Evolutionary conservation across 129 eudicot species (phyloP), one percentile per base, ranked within the genome.

Genomic region (Chrysanthemum lavandulifolium): DNA sequence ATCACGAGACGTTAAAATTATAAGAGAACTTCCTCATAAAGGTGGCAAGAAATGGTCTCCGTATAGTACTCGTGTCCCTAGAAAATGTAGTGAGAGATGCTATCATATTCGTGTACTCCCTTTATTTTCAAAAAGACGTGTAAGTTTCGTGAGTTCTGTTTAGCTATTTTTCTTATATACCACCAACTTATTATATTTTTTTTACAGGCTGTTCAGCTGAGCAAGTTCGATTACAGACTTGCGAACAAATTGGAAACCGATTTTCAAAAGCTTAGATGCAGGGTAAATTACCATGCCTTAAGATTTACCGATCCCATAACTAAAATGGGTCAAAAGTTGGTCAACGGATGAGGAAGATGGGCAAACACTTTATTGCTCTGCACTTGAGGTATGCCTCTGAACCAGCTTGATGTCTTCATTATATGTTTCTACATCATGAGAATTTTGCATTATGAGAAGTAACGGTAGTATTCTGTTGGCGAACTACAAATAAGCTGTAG

Each of bases 241-340:
- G 75, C 97, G 53, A 91, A 91, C 82, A 86, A 77, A 55, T 76
- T 91, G 78, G 79, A 78, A 55, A 71, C 84, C 0, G 92, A 91
- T 76, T 77, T 85, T 15, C 97, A 91, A 65, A 91, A 84, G 86
- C 97, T 88, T 74, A 86, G 97, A 77, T 91, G 97, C 81, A 73
- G 97, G 79, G 95, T 80, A 15, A 91, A 91, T 78, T 91, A 91
- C 73, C 97, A 91, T 58, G 95, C 97, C n/a, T 76, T 91, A 66
- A 88, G 69, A 81, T 91, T 91, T 69, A 88, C 97, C 3, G 76
- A 83, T 45, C 85, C 97, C 31, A 91, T 91, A 29, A 71, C 69
- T 77, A 79, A 81, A 82, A 88, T 91, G 97, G 97, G 97, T 55
- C 80, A 78, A 68, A 84, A 57, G 23, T 80, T 91, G 88, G 89